Conservation (phyloP, 208 protist genomes). For the Wallacemonas rigidus region DNA sequence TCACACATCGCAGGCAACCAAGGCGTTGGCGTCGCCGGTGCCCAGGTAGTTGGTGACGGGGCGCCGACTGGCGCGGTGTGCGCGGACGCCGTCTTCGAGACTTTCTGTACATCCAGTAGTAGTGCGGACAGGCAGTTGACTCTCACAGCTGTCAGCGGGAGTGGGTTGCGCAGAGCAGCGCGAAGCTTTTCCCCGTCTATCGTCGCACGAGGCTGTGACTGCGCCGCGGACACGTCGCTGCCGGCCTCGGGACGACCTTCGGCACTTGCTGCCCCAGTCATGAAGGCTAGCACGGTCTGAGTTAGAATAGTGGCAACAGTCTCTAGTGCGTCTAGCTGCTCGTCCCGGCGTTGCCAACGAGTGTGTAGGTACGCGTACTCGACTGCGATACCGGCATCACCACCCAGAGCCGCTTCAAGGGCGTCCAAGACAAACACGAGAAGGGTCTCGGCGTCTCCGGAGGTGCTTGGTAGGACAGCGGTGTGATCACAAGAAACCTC, state of each 20-base stretch:
- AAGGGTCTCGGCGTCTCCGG: conserved; percentile 44
- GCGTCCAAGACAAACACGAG: conserved; percentile 52
- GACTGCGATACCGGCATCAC: conserved; percentile 31
- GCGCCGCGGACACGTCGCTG: no score
- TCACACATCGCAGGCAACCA: conserved; percentile 30
- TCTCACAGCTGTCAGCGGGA: background rate
- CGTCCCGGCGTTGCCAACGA: conserved; percentile 15
- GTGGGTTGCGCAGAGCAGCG: background rate
- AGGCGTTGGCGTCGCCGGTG: background rate
- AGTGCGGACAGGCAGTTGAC: background rate
- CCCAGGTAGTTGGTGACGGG: background rate
- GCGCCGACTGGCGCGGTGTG: background rate
- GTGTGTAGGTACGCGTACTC: conserved; percentile 54
- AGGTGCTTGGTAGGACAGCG: conserved; percentile 40
- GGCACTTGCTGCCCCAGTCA: no score
- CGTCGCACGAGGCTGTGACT: no score
- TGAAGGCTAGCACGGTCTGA: background rate
- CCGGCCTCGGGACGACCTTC: no score
- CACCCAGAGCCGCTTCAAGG: conserved; percentile 49
- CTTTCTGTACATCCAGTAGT: background rate
- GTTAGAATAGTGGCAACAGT: background rate
- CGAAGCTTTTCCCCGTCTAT: background rate
- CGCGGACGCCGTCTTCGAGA: background rate
- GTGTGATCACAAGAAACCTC: conserved; percentile 29
- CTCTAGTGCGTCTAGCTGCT: background rate